phyloP scores from a whole-genome alignment of 306 rosid genomes.

The Cucurbita pepo region DNA sequence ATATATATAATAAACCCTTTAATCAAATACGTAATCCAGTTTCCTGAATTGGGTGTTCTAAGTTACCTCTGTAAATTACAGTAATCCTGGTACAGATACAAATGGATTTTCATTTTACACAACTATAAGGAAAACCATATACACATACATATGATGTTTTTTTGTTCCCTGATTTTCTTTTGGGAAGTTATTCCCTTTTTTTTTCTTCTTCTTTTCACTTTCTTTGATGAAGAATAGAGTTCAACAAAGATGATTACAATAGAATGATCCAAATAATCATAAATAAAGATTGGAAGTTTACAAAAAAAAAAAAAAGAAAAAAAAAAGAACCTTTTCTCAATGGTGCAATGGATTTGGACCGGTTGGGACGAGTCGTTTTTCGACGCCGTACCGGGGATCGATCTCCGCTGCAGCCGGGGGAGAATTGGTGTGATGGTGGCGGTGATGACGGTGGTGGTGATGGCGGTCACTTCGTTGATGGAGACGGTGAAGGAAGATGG shows the following conservation, averaged over 20 bases:
- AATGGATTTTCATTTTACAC: background rate
- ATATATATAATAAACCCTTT: background rate
- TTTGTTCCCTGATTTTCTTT: no score
- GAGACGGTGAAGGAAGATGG: slow-evolving; percentile 26
- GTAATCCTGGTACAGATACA: background rate
- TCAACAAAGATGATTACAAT: background rate
- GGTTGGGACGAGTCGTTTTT: slow-evolving; percentile 76
- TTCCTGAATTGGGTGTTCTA: background rate
- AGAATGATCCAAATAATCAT: background rate
- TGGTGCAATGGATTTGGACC: slow-evolving; percentile 99
- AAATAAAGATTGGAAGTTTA: background rate
- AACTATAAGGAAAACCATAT: background rate
- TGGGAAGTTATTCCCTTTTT: background rate
- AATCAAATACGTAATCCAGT: background rate
- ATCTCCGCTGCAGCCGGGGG: slow-evolving; percentile 14
- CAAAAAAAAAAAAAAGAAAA: background rate
- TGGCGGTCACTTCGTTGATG: slow-evolving; percentile 2
- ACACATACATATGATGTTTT: background rate
- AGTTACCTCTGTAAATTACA: background rate
- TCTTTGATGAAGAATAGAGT: background rate
- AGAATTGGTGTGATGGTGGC: slow-evolving; percentile 2
- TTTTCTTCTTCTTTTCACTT: background rate
- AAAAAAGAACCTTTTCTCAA: slow-evolving; percentile 17
- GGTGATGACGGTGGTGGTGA: slow-evolving; percentile 7
- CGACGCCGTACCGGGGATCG: slow-evolving; percentile 63